Conservation (phyloP, 495 filamentous ascomycete genomes). For the Amphirosellinia nigrospora region DNA sequence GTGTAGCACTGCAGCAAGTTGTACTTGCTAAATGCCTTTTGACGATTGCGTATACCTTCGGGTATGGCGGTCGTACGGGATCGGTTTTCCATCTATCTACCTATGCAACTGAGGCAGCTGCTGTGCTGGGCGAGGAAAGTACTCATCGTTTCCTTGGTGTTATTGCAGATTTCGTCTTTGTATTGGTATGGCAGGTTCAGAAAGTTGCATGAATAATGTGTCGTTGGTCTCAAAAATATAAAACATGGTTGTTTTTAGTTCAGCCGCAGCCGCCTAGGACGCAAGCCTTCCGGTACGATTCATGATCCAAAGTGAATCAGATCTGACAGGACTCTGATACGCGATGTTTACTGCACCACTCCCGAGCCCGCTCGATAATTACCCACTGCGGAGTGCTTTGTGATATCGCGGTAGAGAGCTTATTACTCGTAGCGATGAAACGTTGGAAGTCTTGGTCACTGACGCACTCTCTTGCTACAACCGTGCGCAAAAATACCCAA, state of each 20-base stretch:
- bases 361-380: constrained; percentile 35
- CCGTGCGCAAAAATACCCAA: constrained; percentile 61
- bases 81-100: neutral
- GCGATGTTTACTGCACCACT: constrained; percentile 36
- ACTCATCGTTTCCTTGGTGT: neutral
- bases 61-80: neutral
- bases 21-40: neutral
- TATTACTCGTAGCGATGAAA: constrained; percentile 39
- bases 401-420: constrained; percentile 29
- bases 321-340: constrained; percentile 13
- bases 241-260: constrained; percentile 6
- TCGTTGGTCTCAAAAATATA: neutral
- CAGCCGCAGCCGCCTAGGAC: neutral
- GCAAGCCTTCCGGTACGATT: constrained; percentile 3
- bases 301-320: constrained; percentile 14
- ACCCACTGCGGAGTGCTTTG: constrained; percentile 26
- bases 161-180: neutral
- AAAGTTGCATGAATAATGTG: constrained; percentile 11
- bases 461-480: constrained; percentile 44
- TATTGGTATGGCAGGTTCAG: neutral
- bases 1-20: constrained; percentile 8
- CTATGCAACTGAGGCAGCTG: neutral
- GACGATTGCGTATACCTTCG: neutral
- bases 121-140: neutral
- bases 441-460: constrained; percentile 36